phyloP scores from a whole-genome alignment of 192 early-diverging fungal species.

The Entomortierella lignicola region DNA sequence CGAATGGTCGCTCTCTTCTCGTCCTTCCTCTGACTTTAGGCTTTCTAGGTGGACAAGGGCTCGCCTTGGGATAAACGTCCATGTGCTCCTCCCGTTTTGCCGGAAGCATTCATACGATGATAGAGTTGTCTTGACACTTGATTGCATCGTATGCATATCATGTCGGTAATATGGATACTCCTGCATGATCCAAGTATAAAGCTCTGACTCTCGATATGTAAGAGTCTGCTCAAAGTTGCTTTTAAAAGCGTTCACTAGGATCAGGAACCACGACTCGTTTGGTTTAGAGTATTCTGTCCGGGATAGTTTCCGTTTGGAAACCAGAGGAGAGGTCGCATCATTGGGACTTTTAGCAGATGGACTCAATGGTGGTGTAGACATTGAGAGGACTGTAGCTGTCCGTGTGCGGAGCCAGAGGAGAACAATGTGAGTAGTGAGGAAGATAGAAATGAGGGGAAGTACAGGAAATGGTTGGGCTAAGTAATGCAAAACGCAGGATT shows the following conservation, averaged over 20 bases:
- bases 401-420: not conserved
- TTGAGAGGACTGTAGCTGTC: constrained; percentile 7
- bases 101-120: constrained; percentile 54
- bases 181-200: constrained; percentile 55
- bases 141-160: constrained; percentile 52
- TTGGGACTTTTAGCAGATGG: constrained; percentile 27
- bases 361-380: constrained; percentile 40
- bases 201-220: constrained; percentile 55
- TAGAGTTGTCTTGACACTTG: constrained; percentile 53
- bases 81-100: constrained; percentile 48
- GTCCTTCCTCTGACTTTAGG: constrained; percentile 46
- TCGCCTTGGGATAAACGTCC: constrained; percentile 45
- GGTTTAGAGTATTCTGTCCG: constrained; percentile 41
- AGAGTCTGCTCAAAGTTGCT: constrained; percentile 58
- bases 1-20: constrained; percentile 11
- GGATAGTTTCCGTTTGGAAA: constrained; percentile 21
- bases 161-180: constrained; percentile 56
- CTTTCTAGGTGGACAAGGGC: constrained; percentile 41
- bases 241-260: constrained; percentile 58
- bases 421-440: not conserved
- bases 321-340: constrained; percentile 20
- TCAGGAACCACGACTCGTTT: constrained; percentile 55
- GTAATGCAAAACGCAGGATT: not conserved
- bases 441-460: not conserved
- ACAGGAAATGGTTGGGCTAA: not conserved